These are phyloP conservation scores for Russula vinacea DNA, from an alignment of 768 basidiomycete species.

Conservation along the genomic window DNA sequence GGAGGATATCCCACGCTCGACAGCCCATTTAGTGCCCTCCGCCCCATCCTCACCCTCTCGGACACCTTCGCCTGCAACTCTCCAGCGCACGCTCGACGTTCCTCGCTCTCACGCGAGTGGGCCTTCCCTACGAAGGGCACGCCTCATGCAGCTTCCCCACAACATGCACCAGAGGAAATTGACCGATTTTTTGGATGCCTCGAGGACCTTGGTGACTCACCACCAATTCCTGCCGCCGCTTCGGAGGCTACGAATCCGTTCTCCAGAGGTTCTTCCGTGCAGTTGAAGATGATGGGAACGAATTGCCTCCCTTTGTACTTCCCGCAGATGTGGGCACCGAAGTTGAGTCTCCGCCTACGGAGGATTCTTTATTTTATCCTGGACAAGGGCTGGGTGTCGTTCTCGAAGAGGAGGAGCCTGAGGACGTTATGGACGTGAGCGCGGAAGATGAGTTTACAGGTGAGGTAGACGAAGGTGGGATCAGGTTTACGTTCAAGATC, in stretches of 20 bases:
- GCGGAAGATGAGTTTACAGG: constrained; percentile 55
- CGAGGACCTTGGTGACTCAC: constrained; percentile 51
- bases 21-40: constrained; percentile 36
- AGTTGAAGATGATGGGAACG: constrained; percentile 47
- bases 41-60: constrained; percentile 35
- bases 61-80: constrained; percentile 32
- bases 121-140: constrained; percentile 45
- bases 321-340: constrained; percentile 45
- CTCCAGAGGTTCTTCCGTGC: constrained; percentile 48
- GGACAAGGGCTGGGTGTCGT: constrained; percentile 41
- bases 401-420: constrained; percentile 47
- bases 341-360: constrained; percentile 31
- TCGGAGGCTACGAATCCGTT: constrained; percentile 54
- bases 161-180: constrained; percentile 46
- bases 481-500: constrained; percentile 69
- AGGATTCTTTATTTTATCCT: constrained; percentile 39
- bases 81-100: constrained; percentile 36
- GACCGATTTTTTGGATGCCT: constrained; percentile 77
- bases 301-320: constrained; percentile 48
- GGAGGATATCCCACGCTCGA: constrained; percentile 35
- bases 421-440: constrained; percentile 27
- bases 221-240: constrained; percentile 40
- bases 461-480: constrained; percentile 58
- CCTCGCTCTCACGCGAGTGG: constrained; percentile 65
- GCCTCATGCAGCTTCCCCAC: constrained; percentile 23